These are phyloP conservation scores for Ramaria rubella DNA, from an alignment of 768 basidiomycete species.

Conservation along the genomic window DNA sequence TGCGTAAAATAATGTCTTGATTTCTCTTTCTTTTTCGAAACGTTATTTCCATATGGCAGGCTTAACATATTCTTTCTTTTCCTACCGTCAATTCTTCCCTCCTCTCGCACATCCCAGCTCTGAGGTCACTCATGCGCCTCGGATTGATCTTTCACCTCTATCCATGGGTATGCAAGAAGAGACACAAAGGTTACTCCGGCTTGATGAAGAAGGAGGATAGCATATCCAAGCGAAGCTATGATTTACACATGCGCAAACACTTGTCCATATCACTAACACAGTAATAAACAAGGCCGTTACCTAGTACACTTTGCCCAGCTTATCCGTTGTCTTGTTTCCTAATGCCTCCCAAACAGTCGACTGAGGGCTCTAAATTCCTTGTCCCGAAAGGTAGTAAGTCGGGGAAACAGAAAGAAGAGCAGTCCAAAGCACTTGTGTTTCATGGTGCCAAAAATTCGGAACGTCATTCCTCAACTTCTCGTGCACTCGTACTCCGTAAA, in stretches of 20 bases:
- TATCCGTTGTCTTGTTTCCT: neutral
- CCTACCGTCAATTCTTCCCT: slow-evolving; percentile 4
- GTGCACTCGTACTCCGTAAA: slow-evolving; percentile 67
- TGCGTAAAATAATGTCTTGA: neutral
- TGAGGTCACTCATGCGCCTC: neutral
- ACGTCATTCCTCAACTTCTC: slow-evolving; percentile 37
- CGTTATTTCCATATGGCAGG: neutral
- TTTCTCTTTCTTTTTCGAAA: neutral
- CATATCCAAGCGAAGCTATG: neutral
- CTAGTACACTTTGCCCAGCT: neutral
- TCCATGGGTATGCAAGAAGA: too few relatives aligned
- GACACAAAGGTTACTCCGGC: too few relatives aligned
- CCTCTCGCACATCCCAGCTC: neutral
- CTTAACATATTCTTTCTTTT: neutral
- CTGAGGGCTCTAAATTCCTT: neutral
- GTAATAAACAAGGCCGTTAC: neutral
- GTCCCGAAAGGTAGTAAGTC: neutral
- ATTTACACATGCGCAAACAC: neutral
- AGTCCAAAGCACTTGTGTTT: neutral
- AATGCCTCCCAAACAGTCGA: neutral
- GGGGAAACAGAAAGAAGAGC: neutral
- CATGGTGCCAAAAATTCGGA: neutral
- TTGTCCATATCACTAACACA: neutral
- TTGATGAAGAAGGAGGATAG: neutral
- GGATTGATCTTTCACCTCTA: neutral